Percentiles rank a stretch among this genome's conserved stretches.
Conservation (phyloP, 2,329 filamentous ascomycete genomes). For the Xylariaceae sp. region DNA sequence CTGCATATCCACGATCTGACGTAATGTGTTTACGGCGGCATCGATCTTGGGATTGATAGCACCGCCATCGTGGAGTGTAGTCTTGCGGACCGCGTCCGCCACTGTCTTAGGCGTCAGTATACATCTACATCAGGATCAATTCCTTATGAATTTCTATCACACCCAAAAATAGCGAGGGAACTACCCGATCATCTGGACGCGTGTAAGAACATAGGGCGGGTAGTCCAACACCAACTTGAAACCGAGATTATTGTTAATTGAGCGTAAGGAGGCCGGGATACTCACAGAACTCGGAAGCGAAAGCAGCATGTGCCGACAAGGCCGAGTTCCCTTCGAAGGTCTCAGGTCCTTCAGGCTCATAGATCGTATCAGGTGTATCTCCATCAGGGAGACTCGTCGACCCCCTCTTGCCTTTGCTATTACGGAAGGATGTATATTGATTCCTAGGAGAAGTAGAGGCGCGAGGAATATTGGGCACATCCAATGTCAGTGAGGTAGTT, state of each 20-base stretch:
- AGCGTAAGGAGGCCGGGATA: background rate
- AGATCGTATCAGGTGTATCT: slow-evolving; percentile 49
- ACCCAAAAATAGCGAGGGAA: no score
- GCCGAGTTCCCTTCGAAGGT: slow-evolving; percentile 43
- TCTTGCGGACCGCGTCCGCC: slow-evolving; percentile 30
- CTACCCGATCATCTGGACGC: no score
- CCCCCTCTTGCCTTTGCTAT: no score
- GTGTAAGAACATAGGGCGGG: no score
- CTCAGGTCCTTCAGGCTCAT: slow-evolving; percentile 51
- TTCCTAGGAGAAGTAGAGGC: no score
- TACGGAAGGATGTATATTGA: no score
- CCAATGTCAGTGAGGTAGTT: background rate
- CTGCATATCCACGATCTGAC: slow-evolving; percentile 51
- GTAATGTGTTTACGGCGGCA: slow-evolving; percentile 47
- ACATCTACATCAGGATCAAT: no score
- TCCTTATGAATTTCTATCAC: no score
- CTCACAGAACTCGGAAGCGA: slow-evolving; percentile 40
- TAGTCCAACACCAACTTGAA: background rate
- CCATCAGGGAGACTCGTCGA: no score
- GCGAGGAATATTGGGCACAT: no score
- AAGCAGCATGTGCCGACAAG: slow-evolving; percentile 42
- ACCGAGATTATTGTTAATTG: no score
- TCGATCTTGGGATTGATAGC: slow-evolving; percentile 46
- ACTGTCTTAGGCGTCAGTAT: slow-evolving; percentile 3
- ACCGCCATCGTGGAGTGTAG: slow-evolving; percentile 37